A percentile compares a stretch with the other conserved stretches of the same genome.
Evolutionary conservation across 208 protist genomes (phyloP).

Genomic region (Herpetomonas muscarum): DNA sequence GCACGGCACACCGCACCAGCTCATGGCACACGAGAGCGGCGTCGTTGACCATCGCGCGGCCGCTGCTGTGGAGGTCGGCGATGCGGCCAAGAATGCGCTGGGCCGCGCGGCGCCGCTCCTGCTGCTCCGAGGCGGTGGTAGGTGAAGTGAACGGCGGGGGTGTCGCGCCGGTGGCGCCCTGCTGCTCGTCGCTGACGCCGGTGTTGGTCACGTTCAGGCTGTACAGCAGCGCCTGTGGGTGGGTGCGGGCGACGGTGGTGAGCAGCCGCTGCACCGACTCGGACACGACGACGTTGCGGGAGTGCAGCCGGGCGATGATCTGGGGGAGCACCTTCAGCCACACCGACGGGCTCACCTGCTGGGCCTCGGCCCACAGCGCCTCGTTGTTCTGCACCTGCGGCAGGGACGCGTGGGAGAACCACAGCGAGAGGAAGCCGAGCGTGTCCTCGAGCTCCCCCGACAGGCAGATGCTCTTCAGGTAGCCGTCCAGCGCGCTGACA

Average conservation of each 20-base stretch:
- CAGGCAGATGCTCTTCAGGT: conserved; percentile 90
- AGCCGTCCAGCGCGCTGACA: conserved; percentile 91
- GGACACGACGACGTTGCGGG: conserved; percentile 77
- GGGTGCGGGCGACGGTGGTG: conserved; percentile 90
- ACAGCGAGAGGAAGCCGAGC: conserved; percentile 98
- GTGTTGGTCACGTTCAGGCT: conserved; percentile 97
- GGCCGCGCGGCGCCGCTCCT: conserved; percentile 62
- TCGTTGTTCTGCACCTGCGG: conserved; percentile 47
- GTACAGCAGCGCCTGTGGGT: conserved; percentile 99
- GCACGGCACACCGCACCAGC: conserved; percentile 98
- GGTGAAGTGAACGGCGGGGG: too few relatives aligned
- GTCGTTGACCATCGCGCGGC: conserved; percentile 90
- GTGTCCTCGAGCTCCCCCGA: conserved; percentile 95
- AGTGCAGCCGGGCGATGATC: conserved; percentile 98
- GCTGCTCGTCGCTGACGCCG: conserved; percentile 26
- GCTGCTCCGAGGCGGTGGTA: conserved; percentile 31
- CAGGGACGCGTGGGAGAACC: conserved; percentile 93
- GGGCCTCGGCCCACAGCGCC: conserved; percentile 84
- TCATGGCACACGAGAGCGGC: conserved; percentile 96
- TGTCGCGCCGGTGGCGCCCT: too few relatives aligned
- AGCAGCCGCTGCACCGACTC: conserved; percentile 94
- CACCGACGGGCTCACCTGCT: conserved; percentile 93
- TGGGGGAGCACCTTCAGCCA: conserved; percentile 99
- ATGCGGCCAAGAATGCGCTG: conserved; percentile 78
- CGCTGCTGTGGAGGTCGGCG: conserved; percentile 79